phyloP scores from a whole-genome alignment of 1,284 basidiomycete species.

The Papiliotrema nemorosa region DNA sequence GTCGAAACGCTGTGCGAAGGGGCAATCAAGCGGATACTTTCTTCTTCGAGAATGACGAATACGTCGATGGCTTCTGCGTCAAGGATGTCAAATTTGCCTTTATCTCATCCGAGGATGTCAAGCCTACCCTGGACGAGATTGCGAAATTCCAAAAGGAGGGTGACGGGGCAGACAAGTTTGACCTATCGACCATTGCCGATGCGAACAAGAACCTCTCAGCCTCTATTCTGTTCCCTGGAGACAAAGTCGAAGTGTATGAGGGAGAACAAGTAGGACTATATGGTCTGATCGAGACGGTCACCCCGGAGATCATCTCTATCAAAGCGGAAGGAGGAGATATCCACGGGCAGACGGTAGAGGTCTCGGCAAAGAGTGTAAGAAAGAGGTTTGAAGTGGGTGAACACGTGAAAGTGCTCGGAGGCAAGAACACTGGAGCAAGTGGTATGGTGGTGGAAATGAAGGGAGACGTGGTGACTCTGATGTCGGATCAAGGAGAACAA shows the following conservation, averaged over 20 bases:
- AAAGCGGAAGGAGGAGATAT: slow-evolving; percentile 59
- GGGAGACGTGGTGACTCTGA: slow-evolving; percentile 88
- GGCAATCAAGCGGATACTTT: slow-evolving; percentile 58
- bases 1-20: slow-evolving; percentile 68
- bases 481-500: slow-evolving; percentile 95
- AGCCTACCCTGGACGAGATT: slow-evolving; percentile 94
- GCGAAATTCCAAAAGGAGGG: slow-evolving; percentile 71
- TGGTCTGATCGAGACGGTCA: slow-evolving; percentile 86
- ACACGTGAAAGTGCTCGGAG: slow-evolving; percentile 96
- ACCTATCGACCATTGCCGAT: slow-evolving; percentile 46
- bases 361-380: slow-evolving; percentile 82
- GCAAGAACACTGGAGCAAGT: slow-evolving; percentile 91
- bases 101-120: slow-evolving; percentile 81
- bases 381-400: slow-evolving; percentile 96
- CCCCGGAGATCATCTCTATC: slow-evolving; percentile 81
- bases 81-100: slow-evolving; percentile 87
- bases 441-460: slow-evolving; percentile 91
- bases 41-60: slow-evolving; percentile 90
- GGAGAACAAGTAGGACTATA: slow-evolving; percentile 92
- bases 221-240: slow-evolving; percentile 90
- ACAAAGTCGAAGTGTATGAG: slow-evolving; percentile 95
- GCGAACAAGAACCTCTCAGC: slow-evolving; percentile 52
- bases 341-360: slow-evolving; percentile 69
- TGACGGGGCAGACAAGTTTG: slow-evolving; percentile 30
- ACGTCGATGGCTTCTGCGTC: slow-evolving; percentile 90